phyloP scores from a whole-genome alignment of 148 eudicot genomes.

The Silene latifolia region DNA sequence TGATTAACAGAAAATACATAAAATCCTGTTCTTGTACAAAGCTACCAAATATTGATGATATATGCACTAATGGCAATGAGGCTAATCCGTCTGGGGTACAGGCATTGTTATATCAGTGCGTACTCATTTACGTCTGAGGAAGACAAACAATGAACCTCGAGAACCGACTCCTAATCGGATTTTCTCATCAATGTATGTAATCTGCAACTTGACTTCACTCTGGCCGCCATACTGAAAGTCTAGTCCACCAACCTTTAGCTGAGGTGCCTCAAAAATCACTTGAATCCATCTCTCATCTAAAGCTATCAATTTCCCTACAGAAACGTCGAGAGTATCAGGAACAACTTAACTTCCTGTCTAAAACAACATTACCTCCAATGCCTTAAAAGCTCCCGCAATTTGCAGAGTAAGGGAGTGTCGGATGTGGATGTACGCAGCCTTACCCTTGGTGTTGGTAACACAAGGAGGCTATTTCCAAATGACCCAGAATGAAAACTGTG shows the following conservation, averaged over 20 bases:
- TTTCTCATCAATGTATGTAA: conserved; percentile 85
- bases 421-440: too few relatives aligned
- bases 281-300: conserved; percentile 90
- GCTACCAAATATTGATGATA: not conserved
- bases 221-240: conserved; percentile 78
- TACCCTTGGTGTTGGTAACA: too few relatives aligned
- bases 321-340: not conserved
- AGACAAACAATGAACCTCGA: conserved; percentile 92
- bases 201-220: conserved; percentile 90
- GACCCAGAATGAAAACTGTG: too few relatives aligned
- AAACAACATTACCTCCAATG: too few relatives aligned
- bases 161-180: conserved; percentile 89
- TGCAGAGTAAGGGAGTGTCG: too few relatives aligned
- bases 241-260: conserved; percentile 62
- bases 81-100: not conserved
- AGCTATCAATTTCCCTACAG: conserved; percentile 70
- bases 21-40: not conserved
- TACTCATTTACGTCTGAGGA: conserved; percentile 49
- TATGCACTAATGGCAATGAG: not conserved
- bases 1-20: not conserved
- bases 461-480: too few relatives aligned
- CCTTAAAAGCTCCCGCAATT: too few relatives aligned
- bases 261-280: conserved; percentile 85
- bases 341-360: not conserved
- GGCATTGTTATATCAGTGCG: not conserved